Percentiles rank a stretch among this genome's conserved stretches.
Evolutionary conservation across 169 alveolate genomes (phyloP).

Genomic region (Plasmodium adleri): DNA sequence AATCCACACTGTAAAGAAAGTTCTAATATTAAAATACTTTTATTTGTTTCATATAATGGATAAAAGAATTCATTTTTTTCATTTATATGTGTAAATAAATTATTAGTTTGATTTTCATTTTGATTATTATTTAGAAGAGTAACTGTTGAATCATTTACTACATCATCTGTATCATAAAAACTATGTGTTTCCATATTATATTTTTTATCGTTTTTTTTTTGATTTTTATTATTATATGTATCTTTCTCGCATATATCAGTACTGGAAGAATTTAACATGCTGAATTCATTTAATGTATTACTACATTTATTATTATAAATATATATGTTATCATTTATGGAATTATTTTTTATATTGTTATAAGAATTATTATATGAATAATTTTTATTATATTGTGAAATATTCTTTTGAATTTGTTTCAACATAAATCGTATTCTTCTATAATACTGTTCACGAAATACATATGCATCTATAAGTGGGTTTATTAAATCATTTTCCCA

Average conservation of each 20-base stretch:
- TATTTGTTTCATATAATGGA: constrained; percentile 35
- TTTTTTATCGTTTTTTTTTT: not conserved
- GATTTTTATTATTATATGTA: not conserved
- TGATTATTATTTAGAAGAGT: not conserved
- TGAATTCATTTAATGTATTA: not conserved
- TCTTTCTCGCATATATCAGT: not conserved
- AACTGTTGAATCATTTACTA: not conserved
- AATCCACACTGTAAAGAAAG: constrained; percentile 81
- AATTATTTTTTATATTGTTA: not conserved
- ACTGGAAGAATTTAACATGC: not conserved
- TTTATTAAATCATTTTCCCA: constrained; percentile 84
- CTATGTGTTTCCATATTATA: not conserved
- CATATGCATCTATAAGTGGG: constrained; percentile 79
- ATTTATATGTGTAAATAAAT: not conserved
- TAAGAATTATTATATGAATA: not conserved
- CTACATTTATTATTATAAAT: not conserved
- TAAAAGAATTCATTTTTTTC: constrained; percentile 33
- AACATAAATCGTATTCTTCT: constrained; percentile 47
- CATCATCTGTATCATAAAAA: not conserved
- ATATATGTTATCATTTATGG: not conserved
- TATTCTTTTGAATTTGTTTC: constrained; percentile 19
- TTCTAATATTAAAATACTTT: constrained; percentile 43
- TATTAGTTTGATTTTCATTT: not conserved
- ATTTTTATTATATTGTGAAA: constrained; percentile 10
- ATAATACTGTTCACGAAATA: constrained; percentile 66